Evolutionary conservation across 1,284 basidiomycete species (phyloP), one percentile per base, ranked within the genome.

Genomic region (Trichosporon ovoides): DNA sequence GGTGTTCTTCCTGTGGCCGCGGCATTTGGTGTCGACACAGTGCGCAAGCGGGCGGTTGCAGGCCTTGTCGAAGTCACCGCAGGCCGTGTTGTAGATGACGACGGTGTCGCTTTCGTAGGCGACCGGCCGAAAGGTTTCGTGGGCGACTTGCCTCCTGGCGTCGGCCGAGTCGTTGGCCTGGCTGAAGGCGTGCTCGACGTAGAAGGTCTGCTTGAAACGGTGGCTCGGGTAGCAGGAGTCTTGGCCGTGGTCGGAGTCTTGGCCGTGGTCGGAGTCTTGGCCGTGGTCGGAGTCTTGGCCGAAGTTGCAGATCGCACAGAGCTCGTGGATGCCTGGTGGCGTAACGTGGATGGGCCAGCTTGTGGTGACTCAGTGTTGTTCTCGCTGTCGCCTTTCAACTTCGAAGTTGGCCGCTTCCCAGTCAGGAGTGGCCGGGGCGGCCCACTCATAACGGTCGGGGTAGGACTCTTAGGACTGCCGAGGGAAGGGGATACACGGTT

Each of bases 361-460:
- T 19, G 53, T 11, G 55, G 50, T 4, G 50, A 46, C 20, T 46
- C 46, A 43, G 50, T 22, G 24, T 36, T 51, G 13, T 20, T 19
- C 49, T 19, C 34, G 12, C 3, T 14, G 3, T 35, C 49, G 31
- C 10, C 22, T 33, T 40, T 46, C 18, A 31, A 28, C 53, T 52
- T 53, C 33, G 52, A 43, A 12, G 31, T 52, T 3, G 52, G 28
- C 13, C 46, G 49, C 36, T 48, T 38, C n/a, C 63, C 56, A 60
- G 83, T 62, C 52, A 71, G 52, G 62, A 77, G 57, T 62, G 64
- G 60, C 65, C 61, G 62, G 3, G 66, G 61, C 7, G 62, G 55
- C 1, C 69, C 66, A 7, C 59, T 62, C 57, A 68, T 59, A 18
- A 64, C 56, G 14, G 60, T 57, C 14, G 64, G 66, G 0, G 61